Evolutionary conservation across 495 filamentous ascomycete genomes (phyloP).

Genomic region (Aspergillus olivimuriae): DNA sequence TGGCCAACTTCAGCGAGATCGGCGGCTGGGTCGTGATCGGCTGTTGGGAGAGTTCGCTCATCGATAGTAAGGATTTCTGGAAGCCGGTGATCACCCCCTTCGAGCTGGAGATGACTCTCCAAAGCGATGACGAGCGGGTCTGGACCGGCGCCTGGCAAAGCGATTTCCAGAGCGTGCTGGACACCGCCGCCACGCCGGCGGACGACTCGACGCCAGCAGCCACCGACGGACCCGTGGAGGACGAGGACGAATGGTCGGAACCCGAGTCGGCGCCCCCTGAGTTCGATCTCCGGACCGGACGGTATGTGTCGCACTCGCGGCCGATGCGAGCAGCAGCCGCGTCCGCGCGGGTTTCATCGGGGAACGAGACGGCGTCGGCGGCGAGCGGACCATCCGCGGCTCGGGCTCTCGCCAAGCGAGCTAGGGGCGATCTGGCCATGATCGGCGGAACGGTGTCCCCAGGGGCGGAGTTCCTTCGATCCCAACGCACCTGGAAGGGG

Average conservation of each 20-base stretch:
- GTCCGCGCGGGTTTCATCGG: slow-evolving; percentile 25
- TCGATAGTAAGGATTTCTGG: slow-evolving; percentile 81
- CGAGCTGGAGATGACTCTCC: slow-evolving; percentile 71
- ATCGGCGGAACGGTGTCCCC: slow-evolving; percentile 82
- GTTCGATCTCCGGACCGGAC: slow-evolving; percentile 85
- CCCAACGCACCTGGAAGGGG: slow-evolving; percentile 84
- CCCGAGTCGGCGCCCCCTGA: slow-evolving; percentile 73
- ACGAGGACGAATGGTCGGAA: slow-evolving; percentile 48
- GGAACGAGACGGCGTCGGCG: slow-evolving; percentile 27
- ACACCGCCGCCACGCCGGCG: slow-evolving; percentile 20
- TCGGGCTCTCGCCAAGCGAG: slow-evolving; percentile 50
- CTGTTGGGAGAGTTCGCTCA: slow-evolving; percentile 92
- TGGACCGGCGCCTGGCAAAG: slow-evolving; percentile 75
- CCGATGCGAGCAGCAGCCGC: slow-evolving; percentile 60
- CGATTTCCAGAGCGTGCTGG: slow-evolving; percentile 57
- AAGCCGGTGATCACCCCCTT: slow-evolving; percentile 87
- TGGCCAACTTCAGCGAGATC: slow-evolving; percentile 93
- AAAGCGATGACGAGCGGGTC: slow-evolving; percentile 60
- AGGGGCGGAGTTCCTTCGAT: slow-evolving; percentile 78
- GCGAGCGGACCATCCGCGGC: slow-evolving; percentile 25
- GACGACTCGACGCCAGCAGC: slow-evolving; percentile 13
- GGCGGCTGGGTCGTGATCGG: slow-evolving; percentile 96
- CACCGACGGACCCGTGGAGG: slow-evolving; percentile 20
- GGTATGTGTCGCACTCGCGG: slow-evolving; percentile 73
- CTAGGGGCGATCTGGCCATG: slow-evolving; percentile 63